Percentiles rank a stretch among this genome's conserved stretches.
Conservation (phyloP, 768 basidiomycete species). For the Thelephora ganbajun region DNA sequence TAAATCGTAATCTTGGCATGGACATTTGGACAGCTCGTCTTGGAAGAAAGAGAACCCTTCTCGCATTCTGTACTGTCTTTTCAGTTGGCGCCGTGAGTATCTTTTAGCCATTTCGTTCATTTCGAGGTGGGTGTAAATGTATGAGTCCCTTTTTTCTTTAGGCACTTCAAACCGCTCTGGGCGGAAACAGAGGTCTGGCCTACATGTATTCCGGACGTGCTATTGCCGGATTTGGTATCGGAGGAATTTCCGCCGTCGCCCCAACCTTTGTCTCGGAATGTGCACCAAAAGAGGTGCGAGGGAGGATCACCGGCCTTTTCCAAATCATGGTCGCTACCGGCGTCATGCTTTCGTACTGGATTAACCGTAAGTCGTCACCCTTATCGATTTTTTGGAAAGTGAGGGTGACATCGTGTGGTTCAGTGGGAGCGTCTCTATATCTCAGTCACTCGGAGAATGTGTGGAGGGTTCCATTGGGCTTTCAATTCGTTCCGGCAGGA, state of each 20-base stretch:
- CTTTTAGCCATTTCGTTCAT: neutral
- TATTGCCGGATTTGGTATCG: slow-evolving; percentile 68
- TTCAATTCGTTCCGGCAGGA: slow-evolving; percentile 65
- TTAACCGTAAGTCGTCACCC: slow-evolving; percentile 43
- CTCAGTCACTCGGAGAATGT: slow-evolving; percentile 30
- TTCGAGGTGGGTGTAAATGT: slow-evolving; percentile 2
- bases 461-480: slow-evolving; percentile 63
- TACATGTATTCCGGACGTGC: slow-evolving; percentile 77
- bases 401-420: neutral
- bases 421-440: slow-evolving; percentile 49
- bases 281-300: slow-evolving; percentile 75
- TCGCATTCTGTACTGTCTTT: slow-evolving; percentile 52
- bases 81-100: slow-evolving; percentile 50
- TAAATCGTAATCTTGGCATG: neutral
- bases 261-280: slow-evolving; percentile 84
- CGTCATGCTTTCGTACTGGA: slow-evolving; percentile 76
- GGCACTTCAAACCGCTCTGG: slow-evolving; percentile 61
- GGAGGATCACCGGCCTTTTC: slow-evolving; percentile 74
- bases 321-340: slow-evolving; percentile 80
- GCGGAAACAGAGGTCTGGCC: slow-evolving; percentile 38
- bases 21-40: slow-evolving; percentile 25
- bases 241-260: slow-evolving; percentile 71
- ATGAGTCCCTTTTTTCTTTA: slow-evolving; percentile 12
- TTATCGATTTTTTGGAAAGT: slow-evolving; percentile 1
- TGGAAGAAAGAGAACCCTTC: slow-evolving; percentile 52